Conservation (phyloP, 345 rosid species). For the Nasturtium officinale region DNA sequence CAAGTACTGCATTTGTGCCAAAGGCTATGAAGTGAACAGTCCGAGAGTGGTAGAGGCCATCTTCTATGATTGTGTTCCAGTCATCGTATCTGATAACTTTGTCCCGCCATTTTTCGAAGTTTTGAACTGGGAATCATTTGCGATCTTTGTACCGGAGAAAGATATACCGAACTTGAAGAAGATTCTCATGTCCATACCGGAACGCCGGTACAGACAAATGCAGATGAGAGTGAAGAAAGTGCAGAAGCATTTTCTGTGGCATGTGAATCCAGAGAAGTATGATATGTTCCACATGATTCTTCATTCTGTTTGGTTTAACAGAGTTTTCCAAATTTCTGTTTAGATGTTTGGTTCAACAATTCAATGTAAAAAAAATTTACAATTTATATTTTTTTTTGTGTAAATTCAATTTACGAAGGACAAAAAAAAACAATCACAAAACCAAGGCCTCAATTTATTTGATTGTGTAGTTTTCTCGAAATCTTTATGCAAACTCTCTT, state of each 20-base stretch:
- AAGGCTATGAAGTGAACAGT: constrained; percentile 87
- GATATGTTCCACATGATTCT: constrained; percentile 94
- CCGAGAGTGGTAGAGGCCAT: constrained; percentile 97
- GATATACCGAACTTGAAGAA: constrained; percentile 83
- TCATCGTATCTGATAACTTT: constrained; percentile 84
- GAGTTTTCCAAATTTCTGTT: constrained; percentile 62
- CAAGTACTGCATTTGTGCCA: constrained; percentile 91
- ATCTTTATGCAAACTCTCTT: not conserved
- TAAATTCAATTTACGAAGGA: not conserved
- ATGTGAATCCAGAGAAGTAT: constrained; percentile 69
- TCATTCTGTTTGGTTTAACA: constrained; percentile 85
- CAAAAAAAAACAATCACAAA: not conserved
- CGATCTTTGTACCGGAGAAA: constrained; percentile 76
- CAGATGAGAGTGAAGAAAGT: constrained; percentile 81
- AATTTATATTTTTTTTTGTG: constrained; percentile 13
- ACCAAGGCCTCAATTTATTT: not conserved
- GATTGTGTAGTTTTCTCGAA: not conserved
- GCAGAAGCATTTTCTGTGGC: constrained; percentile 96
- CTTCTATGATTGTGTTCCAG: constrained; percentile 85
- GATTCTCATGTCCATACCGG: constrained; percentile 71
- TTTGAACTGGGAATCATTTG: constrained; percentile 86
- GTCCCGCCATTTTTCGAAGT: constrained; percentile 89
- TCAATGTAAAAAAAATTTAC: too few relatives aligned
- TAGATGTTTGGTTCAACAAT: constrained; percentile 22
- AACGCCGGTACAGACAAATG: constrained; percentile 54